Evolutionary conservation across 129 eudicot genomes (phyloP), one percentile per base, ranked within the genome.

Genomic region (Artemisia tridentata): DNA sequence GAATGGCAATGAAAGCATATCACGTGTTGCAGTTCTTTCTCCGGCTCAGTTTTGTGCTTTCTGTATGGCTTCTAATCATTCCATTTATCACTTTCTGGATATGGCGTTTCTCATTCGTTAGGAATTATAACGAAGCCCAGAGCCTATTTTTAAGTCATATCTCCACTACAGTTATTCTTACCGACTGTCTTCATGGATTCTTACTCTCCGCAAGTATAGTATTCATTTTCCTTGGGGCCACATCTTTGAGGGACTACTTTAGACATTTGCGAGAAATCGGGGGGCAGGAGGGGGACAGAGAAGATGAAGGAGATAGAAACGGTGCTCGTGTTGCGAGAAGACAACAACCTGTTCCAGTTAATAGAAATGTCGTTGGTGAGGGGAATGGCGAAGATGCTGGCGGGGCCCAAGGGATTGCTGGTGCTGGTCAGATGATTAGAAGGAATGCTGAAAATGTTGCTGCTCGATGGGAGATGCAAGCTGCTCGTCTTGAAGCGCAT

Each of bases 401-500:
- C 10, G 91, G 90, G 63, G 97, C 81, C 47, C 97, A 86, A 75
- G 98, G 89, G 58, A 84, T 86, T 83, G 96, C 77, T 86, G 98
- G 91, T 60, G 96, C 98, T 59, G 98, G 96, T 79, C 96, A 89
- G 77, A 54, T 92, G 48, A 92, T 86, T n/a, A 80, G 97, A 74
- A 81, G 98, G 67, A 89, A 88, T 75, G 98, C 98, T 52, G 98
- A 92, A 80, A 83, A 92, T 75, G 96, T 92, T 83, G 98, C 96
- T 21, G 98, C 96, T 34, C 75, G 91, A 56, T 92, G 95, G 96
- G 98, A 92, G 80, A 86, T 87, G 88, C 98, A 88, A 80, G 98
- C 98, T 45, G 98, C 98, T 70, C 95, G 96, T 43, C 95, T 92
- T 61, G 98, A 92, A 74, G 98, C 95, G 60, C 98, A 89, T 72